Evolutionary conservation across 768 basidiomycete species (phyloP).

Genomic region (Trametes cinnabarina): DNA sequence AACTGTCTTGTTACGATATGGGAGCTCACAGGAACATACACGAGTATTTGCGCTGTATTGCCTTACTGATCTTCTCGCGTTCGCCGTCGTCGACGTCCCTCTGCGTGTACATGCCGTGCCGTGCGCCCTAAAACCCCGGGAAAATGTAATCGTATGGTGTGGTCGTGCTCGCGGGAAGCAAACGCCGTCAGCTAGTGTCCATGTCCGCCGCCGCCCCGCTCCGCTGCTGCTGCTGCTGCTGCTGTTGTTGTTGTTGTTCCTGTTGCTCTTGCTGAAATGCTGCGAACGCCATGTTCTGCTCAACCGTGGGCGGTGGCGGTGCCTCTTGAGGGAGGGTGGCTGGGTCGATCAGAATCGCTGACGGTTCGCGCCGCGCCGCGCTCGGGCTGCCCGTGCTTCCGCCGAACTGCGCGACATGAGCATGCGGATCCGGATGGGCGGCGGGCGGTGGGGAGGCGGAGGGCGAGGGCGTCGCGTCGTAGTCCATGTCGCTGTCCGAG

Average conservation of each 20-base stretch:
- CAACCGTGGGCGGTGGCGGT: constrained; percentile 64
- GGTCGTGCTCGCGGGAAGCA: too few relatives aligned
- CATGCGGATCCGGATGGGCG: neutral
- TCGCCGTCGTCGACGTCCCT: neutral
- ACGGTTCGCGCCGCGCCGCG: constrained; percentile 28
- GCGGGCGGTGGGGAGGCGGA: constrained; percentile 29
- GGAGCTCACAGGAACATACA: constrained; percentile 15
- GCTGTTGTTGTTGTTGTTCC: constrained; percentile 22
- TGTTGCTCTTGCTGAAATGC: constrained; percentile 39
- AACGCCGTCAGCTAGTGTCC: neutral
- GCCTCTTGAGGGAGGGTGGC: constrained; percentile 41
- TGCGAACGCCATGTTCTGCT: constrained; percentile 84
- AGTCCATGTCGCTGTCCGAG: constrained; percentile 57
- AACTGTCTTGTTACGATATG: constrained; percentile 15
- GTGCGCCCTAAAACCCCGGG: too few relatives aligned
- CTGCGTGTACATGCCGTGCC: neutral
- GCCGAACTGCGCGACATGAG: constrained; percentile 15
- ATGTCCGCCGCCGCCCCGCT: constrained; percentile 9
- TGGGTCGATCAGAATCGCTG: constrained; percentile 39
- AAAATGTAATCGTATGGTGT: too few relatives aligned
- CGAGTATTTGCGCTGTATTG: constrained; percentile 3
- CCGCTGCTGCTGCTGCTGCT: constrained; percentile 23
- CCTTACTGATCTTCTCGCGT: neutral
- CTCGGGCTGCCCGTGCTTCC: constrained; percentile 1
- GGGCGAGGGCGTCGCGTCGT: constrained; percentile 42